Base-by-base conservation (phyloP, 2,329 filamentous ascomycete species). In the Trichoderma atroviride region DNA sequence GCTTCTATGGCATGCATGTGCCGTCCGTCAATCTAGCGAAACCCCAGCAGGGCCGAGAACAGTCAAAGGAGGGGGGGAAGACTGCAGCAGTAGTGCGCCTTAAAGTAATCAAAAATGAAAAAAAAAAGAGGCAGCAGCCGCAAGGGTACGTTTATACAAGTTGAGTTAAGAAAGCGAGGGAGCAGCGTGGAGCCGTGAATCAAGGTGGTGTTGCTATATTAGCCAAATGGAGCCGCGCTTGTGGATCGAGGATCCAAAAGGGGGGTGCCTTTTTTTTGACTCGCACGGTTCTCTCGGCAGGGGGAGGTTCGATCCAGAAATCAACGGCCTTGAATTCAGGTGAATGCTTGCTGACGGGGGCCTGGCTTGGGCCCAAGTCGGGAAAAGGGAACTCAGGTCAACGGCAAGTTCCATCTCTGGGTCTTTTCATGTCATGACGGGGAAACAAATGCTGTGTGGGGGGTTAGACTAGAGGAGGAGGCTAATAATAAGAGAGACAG, bases 261-360 rank as follows among this genome's bases (percentile, higher is more conserved):
- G 57, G 37, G 35, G 37, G 37, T 43, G 37, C 1, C 14, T n/a
- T n/a, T n/a, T 59, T 24, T 35, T 35, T 19, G 35, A 35, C 61
- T 55, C 61, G 61, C 61, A 64, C 61, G 50, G 52, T 31, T 10
- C 27, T n/a, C 19, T 7, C 52, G n/a, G 62, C 52, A 11, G 33
- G 53, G 24, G 53, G 29, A 27, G 53, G 27, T 50, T 66, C 63
- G 50, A 50, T 58, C 62, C 33, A 33, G 33, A 33, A 66, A 50
- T 58, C 62, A 57, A 31, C 13, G 13, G 10, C 37, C 40, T 35
- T 58, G 29, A 66, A 19, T 58, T 35, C 37, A 58, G 53, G 47
- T 58, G 52, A 65, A 57, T 43, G 16, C 31, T 33, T 40, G 33
- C 13, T n/a, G 61, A 64, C 47, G 22, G 61, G 47, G 50, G 40